Base-by-base conservation (phyloP, 2,329 filamentous ascomycete genomes). In the Alternaria brassicicola region DNA sequence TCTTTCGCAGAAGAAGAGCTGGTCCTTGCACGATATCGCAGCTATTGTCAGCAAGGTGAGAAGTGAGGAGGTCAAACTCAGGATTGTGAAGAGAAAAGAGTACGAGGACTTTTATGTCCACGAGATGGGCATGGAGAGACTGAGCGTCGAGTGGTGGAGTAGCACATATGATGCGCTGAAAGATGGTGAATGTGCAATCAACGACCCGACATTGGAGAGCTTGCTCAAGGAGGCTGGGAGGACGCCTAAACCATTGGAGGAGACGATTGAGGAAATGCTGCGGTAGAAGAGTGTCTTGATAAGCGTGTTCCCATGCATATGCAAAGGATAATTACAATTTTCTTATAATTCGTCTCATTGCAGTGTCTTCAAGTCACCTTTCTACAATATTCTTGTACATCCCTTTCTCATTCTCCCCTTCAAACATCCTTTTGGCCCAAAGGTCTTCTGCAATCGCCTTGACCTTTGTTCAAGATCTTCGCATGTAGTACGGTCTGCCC, bases 91-190 rank as follows among this genome's bases (percentile, higher is more conserved):
- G 5, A 73, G 72, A 52, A 68, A 77, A 31, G 78, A 80, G 59
- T 77, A 80, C 56, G 79, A 80, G 56, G 68, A 72, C 19, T 78
- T 66, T 58, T 80, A 82, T 64, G 69, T 78, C 1, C 52, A 74
- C 8, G 67, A 78, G 38, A 73, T 66, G 51, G 71, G 71, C 0
- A 75, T 76, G 66, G 73, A 79, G 21, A 72, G 72, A 49, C 57
- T 66, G 7, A 67, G 73, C 41, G 76, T 82, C 6, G 77, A 77
- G 63, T 82, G 80, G 81, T 83, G 81, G 81, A 76, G 74, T 35
- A 77, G 70, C 33, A 78, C 78, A 23, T 82, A 82, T 57, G 78
- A 80, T 61, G 79, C 79, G 41, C 38, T 83, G 31, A 66, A 68
- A 33, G 72, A 79, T 7, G 73, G 75, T 2, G 80, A 82, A 56